phyloP scores from a whole-genome alignment of 1,139 yeast species.

The Diutina ranongensis region DNA sequence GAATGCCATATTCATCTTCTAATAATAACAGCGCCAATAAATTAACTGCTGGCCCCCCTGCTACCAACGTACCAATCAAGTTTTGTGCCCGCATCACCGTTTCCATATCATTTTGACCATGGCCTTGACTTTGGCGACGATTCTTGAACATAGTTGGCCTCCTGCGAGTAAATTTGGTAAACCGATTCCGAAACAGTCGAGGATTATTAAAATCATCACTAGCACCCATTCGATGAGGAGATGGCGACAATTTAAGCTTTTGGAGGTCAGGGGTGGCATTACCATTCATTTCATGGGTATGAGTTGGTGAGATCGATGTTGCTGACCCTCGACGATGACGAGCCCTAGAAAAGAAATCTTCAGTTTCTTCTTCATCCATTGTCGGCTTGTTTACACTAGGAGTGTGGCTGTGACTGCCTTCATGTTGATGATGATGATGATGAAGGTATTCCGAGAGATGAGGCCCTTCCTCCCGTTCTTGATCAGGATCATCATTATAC shows the following conservation, averaged over 20 bases:
- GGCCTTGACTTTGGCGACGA: neutral
- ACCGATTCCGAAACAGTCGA: slow-evolving; percentile 2
- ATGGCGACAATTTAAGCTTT: neutral
- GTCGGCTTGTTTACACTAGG: too few relatives aligned
- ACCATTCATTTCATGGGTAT: neutral
- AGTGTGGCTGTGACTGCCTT: neutral
- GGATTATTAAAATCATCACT: slow-evolving; percentile 1
- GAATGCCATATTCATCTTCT: slow-evolving; percentile 66
- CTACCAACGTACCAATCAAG: slow-evolving; percentile 48
- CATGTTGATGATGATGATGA: neutral
- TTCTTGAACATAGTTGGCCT: neutral
- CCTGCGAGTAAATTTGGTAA: slow-evolving; percentile 2
- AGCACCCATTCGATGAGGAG: neutral
- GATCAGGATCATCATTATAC: neutral
- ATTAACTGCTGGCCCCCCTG: slow-evolving; percentile 75
- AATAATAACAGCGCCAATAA: slow-evolving; percentile 66
- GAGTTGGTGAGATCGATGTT: neutral
- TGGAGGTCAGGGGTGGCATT: neutral
- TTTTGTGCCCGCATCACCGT: slow-evolving; percentile 44
- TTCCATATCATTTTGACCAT: slow-evolving; percentile 12
- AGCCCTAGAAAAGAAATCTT: too few relatives aligned
- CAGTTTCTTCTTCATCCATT: too few relatives aligned
- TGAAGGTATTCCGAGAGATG: neutral
- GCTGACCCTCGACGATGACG: too few relatives aligned
- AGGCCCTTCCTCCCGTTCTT: neutral